Evolutionary conservation across 2,329 filamentous ascomycete genomes (phyloP), one percentile per base, ranked within the genome.

Genomic region (Cryphonectria naterciae): DNA sequence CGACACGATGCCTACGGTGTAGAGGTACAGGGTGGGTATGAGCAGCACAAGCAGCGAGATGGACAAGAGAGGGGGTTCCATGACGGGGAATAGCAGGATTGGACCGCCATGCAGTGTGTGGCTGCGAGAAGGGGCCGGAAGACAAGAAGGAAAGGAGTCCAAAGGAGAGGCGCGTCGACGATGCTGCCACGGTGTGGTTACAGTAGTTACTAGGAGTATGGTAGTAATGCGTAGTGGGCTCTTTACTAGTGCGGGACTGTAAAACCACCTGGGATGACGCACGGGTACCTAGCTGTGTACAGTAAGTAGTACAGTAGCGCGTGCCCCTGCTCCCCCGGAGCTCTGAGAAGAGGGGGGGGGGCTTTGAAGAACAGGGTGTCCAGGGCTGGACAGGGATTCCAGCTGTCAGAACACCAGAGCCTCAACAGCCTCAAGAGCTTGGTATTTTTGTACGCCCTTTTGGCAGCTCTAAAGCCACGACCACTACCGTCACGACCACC

Each of bases 1-100:
- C 73, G 83, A 81, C 58, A 85, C 80, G n/a, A 83, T 77, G 58
- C 81, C 80, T 37, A 81, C 83, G 4, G 84, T 84, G 79, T 86
- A 86, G 73, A 84, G 82, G 82, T 89, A 89, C 64, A 89, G 78
- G 68, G 83, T 78, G 2, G 87, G 86, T 39, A 83, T 77, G 73
- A 79, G 77, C 65, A 86, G 75, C 74, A 85, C 76, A 71, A 83
- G 78, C 65, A 80, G 74, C 54, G 75, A 72, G 66, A 80, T 72
- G 54, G 75, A 70, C 19, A 77, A 75, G 56, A 74, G 76, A 68
- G 68, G 74, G 15, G 56, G 39, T 49, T 75, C 75, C 77, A 79
- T 79, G 68, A 68, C 74, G 69, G 52, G 49, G 22, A 52, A 54
- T 28, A 19, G 49, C 13, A 35, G 41, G 5, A 10, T 52, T 10